Evolutionary conservation across 73 alveolate genomes (phyloP), one percentile per base, ranked within the genome.

Genomic region (Uronychia setigera): DNA sequence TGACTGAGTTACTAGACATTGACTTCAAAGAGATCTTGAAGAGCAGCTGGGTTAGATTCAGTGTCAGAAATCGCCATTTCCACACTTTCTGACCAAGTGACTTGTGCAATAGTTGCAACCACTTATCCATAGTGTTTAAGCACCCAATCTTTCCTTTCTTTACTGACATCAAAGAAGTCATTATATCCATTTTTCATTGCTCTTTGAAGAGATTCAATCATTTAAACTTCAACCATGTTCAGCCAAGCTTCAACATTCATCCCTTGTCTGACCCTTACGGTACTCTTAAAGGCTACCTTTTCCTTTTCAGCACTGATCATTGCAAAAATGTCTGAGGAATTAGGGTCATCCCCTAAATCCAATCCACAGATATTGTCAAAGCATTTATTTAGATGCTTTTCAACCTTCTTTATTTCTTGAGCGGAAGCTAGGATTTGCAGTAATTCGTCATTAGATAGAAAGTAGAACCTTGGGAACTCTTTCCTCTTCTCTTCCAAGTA

Each of bases 221-320:
- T 94, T 84, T 87, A 60, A 33, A 79, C 88, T 86, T 92, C 92
- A 0, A 92, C 87, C 59, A 35, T 29, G 35, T 60, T 59, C 78
- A 89, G 59, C 88, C 87, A 79, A n/a, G 0, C 27, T 33, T 84
- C 83, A 26, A 79, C 82, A 9, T 87, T 77, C 82, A 29, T 74
- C 60, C 94, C 83, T 59, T 34, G 87, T 87, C 81, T 90, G 29
- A 89, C 90, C 74, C 80, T 88, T n/a, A 82, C 79, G 14, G 91
- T 35, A 32, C 83, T 87, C 14, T 76, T 76, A 81, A 88, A 85
- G 1, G 31, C 59, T 19, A 98, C 98, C 87, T 85, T 93, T 93
- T 98, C 99, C 29, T 99, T 99, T 85, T 98, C 99, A 33, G 97
- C 97, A 33, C 99, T 92, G 31, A 93, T 94, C 99, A 98, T 97